phyloP scores from a whole-genome alignment of 306 rosid species.

The Luffa aegyptiaca region DNA sequence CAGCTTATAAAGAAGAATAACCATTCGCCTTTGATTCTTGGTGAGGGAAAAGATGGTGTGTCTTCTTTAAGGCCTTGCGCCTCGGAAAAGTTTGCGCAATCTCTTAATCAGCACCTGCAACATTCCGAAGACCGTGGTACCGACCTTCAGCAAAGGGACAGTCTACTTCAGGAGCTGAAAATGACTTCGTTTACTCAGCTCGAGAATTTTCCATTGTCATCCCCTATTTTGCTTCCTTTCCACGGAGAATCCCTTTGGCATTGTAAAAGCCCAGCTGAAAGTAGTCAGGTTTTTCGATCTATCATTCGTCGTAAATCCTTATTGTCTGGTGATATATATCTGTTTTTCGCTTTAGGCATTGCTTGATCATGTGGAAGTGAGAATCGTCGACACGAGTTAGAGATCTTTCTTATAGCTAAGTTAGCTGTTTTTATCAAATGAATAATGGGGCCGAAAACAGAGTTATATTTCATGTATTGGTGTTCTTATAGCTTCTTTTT shows the following conservation, averaged over 20 bases:
- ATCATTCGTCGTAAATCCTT: not conserved
- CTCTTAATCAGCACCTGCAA: conserved; percentile 27
- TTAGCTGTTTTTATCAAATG: not conserved
- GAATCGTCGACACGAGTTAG: not conserved
- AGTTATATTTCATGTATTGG: not conserved
- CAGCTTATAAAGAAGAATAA: conserved; percentile 31
- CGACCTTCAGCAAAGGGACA: conserved; percentile 18
- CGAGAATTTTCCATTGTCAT: conserved; percentile 40
- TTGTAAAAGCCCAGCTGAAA: conserved; percentile 38
- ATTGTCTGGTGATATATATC: not conserved
- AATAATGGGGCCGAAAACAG: not conserved
- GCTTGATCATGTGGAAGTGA: not conserved
- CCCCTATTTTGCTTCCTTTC: conserved; percentile 38
- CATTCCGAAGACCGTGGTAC: conserved; percentile 21
- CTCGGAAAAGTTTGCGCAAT: conserved; percentile 22
- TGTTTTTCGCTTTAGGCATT: not conserved
- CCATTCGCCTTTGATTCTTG: conserved; percentile 23
- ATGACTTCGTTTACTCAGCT: conserved; percentile 36
- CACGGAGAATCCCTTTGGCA: conserved; percentile 64
- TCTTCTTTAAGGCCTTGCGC: conserved; percentile 16
- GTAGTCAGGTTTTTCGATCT: conserved; percentile 58
- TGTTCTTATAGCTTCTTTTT: too few species aligned
- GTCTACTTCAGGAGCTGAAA: conserved; percentile 26
- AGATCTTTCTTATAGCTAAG: not conserved
- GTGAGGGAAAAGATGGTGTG: conserved; percentile 17